Percentiles rank a stretch among this genome's conserved stretches.
These are phyloP conservation scores for Cyclotella atomus DNA, from an alignment of 108 stramenopile species.

Conservation along the genomic window DNA sequence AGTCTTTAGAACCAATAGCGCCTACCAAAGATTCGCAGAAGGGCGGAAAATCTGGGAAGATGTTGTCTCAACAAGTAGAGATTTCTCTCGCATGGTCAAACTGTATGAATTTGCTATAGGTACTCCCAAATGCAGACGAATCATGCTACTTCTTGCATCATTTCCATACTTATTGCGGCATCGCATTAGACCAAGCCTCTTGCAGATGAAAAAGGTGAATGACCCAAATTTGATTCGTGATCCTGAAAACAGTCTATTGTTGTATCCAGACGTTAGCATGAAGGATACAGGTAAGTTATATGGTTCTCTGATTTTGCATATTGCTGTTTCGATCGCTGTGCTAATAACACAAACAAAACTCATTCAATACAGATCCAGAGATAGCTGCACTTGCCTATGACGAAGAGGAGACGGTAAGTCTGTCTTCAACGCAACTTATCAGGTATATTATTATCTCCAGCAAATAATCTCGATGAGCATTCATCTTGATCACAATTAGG, in stretches of 20 bases:
- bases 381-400: conserved; percentile 57
- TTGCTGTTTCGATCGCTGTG: too few species aligned
- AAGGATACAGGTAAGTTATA: too few species aligned
- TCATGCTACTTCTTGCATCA: conserved; percentile 74
- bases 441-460: too few species aligned
- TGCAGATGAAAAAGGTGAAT: conserved; percentile 64
- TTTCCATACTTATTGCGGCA: conserved; percentile 85
- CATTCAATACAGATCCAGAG: conserved; percentile 50
- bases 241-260: conserved; percentile 73
- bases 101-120: conserved; percentile 89
- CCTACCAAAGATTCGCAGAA: conserved; percentile 93
- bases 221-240: conserved; percentile 70
- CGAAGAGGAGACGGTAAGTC: conserved; percentile 65
- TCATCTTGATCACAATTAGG: too few species aligned
- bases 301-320: too few species aligned
- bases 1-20: conserved; percentile 91
- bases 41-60: conserved; percentile 84
- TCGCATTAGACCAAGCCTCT: conserved; percentile 78
- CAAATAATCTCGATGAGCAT: too few species aligned
- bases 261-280: conserved; percentile 68
- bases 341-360: too few species aligned
- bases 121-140: conserved; percentile 60
- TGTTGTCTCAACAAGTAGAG: conserved; percentile 71
- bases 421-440: not conserved
- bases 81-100: conserved; percentile 80